Evolutionary conservation across 2,329 filamentous ascomycete species (phyloP), one percentile per base, ranked within the genome.

Genomic region (Phialophora chinensis): DNA sequence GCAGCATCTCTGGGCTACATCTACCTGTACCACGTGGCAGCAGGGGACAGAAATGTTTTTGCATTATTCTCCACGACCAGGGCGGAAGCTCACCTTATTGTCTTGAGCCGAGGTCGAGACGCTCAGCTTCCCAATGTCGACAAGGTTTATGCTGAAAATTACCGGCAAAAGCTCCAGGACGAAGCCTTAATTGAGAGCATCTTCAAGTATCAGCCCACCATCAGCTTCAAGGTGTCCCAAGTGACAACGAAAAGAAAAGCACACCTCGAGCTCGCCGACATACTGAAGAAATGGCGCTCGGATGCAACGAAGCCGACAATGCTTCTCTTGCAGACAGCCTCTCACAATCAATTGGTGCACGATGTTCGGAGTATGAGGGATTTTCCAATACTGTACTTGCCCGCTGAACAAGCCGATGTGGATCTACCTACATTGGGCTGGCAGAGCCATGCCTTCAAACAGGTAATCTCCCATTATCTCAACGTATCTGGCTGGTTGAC

Each of bases 401-500:
- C 90, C 73, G 90, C 92, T 66, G 92, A 98, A 73, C 86, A 90
- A 29, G 86, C 89, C 0, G 96, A 99, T 75, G 92, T 91, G 77
- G 90, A 93, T 44, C 83, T 98, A 4, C 95, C 95, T 10, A 93
- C 94, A 0, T 84, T 99, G 17, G 93, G 93, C 1, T 99, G 95
- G 95, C 95, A 98, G 77, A 84, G 88, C 0, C 93, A 96, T 66
- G 89, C 96, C 66, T 92, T 93, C 1, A 92, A 92, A 73, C 88
- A 94, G 29, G 82, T 98, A 10, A 90, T 98, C 8, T 89, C 89
- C 31, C 92, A 97, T 74, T 99, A 97, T 76, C 86, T 99, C 14
- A 92, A 92, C 65, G 86, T 99, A n/a, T 92, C 93, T 1, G 89
- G 91, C 0, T 99, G 95, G 94, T 87, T 99, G 53, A 81, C 92